Base-by-base conservation (phyloP, 441 rosid genomes). In the Syzygium syzygioides region DNA sequence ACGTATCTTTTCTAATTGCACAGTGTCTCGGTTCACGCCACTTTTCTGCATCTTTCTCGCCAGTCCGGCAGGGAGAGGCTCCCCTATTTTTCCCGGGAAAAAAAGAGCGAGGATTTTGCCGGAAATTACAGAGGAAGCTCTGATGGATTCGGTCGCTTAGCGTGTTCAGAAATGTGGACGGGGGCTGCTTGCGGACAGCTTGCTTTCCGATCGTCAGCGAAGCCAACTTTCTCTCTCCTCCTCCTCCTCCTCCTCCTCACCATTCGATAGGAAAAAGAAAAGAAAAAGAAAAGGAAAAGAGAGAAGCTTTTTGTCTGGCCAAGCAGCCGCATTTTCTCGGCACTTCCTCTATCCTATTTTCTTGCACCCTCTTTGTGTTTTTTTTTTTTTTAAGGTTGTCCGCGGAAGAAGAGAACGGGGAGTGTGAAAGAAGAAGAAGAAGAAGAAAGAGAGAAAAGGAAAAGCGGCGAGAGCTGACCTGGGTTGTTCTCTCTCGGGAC, bases 381-480 rank as follows among this genome's bases (percentile, higher is more conserved):
- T 7, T 45, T 41, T 41, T 52, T 54, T 23, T 45, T 55, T 41
- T 55, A 54, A 41, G 87, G 87, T 52, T 54, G 41, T 85, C 62
- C 30, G 62, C 7, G 66, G 66, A 34, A 48, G 68, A 60, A 26
- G 30, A 59, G 66, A 32, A 26, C 34, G 55, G 62, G 59, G 56
- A 83, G 92, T 91, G 92, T 89, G 94, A 92, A 91, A 66, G 91
- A 89, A 91, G 89, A 83, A 45, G 48, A 45, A 41, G 41, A 41
- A 41, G 48, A 45, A 45, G 48, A n/a, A 45, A 45, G 8, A 45
- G 1, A 7, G 48, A 45, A 9, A 45, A 45, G 48, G 48, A 45
- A 45, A 91, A 89, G 85, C 89, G 68, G 66, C 79, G 89, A 93
- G 90, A 92, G 93, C 94, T 90, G 92, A 89, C 90, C 89, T 90